These are phyloP conservation scores for Pseudisothecium myosuroides DNA, from an alignment of 225 moss, liverwort and hornwort species.

Conservation along the genomic window DNA sequence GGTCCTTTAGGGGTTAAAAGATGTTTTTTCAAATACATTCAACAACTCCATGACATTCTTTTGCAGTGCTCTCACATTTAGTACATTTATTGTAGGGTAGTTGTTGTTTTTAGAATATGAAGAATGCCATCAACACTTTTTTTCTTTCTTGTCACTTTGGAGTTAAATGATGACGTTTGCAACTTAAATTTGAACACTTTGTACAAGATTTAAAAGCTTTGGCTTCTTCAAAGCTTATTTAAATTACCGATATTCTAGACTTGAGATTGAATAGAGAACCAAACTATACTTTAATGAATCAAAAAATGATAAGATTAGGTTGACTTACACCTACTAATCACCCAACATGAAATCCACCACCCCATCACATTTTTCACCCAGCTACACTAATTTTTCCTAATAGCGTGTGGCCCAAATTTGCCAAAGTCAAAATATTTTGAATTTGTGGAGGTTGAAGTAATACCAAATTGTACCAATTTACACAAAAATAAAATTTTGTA, in stretches of 20 bases:
- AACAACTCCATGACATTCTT: neutral
- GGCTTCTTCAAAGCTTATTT: neutral
- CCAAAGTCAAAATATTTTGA: neutral
- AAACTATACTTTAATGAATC: neutral
- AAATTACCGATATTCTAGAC: too few species aligned
- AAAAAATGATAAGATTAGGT: neutral
- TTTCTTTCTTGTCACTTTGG: neutral
- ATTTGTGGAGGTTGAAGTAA: too few species aligned
- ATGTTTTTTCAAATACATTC: neutral
- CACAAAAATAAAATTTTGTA: neutral
- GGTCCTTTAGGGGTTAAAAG: too few species aligned
- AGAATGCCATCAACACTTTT: neutral
- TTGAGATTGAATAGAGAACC: neutral
- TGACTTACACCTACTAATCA: neutral
- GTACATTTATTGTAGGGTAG: rapidly evolving
- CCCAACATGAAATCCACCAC: rapidly evolving
- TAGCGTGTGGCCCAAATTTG: too few species aligned
- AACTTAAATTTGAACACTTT: too few species aligned
- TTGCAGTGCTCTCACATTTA: neutral
- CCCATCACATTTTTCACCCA: rapidly evolving
- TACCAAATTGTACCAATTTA: neutral
- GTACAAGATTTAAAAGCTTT: neutral
- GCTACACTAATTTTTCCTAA: rapidly evolving
- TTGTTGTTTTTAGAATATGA: neutral
- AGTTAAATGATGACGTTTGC: neutral